Percentiles rank a stretch among this genome's conserved stretches.
Conservation (phyloP, 352 stramenopile genomes). For the Pythium phragmitis region DNA sequence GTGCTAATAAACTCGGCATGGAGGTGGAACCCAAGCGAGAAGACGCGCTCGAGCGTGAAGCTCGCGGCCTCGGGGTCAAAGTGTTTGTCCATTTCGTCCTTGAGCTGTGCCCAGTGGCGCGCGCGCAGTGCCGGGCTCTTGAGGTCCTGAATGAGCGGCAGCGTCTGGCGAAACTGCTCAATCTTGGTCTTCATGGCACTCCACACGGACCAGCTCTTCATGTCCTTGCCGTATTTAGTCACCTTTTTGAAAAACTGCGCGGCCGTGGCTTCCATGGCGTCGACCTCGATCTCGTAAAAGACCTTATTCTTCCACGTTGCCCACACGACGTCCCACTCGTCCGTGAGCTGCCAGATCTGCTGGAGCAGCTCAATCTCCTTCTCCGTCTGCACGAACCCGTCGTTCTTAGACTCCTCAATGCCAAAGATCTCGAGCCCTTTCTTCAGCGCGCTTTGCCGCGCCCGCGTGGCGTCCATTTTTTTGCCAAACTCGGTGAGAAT, state of each 20-base stretch:
- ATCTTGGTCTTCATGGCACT: conserved; percentile 93
- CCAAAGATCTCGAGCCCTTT: conserved; percentile 93
- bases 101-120: conserved; percentile 89
- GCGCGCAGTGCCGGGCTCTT: conserved; percentile 88
- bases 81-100: conserved; percentile 83
- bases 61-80: conserved; percentile 74
- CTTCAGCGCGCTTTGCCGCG: conserved; percentile 71
- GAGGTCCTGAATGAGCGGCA: conserved; percentile 92
- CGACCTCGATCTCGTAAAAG: conserved; percentile 91
- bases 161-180: conserved; percentile 90
- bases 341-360: conserved; percentile 88
- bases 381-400: conserved; percentile 83
- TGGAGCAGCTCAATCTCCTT: conserved; percentile 88
- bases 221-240: conserved; percentile 92
- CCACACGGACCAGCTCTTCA: conserved; percentile 92
- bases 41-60: conserved; percentile 87
- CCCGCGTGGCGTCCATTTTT: conserved; percentile 81
- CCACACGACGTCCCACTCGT: conserved; percentile 91
- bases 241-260: conserved; percentile 92
- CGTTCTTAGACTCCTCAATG: conserved; percentile 87
- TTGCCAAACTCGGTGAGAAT: conserved; percentile 88
- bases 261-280: conserved; percentile 89
- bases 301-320: conserved; percentile 91
- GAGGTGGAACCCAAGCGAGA: conserved; percentile 86
- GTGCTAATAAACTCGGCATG: conserved; percentile 92